Evolutionary conservation across 2,329 filamentous ascomycete genomes (phyloP).

Genomic region (Exserohilum rostratum): DNA sequence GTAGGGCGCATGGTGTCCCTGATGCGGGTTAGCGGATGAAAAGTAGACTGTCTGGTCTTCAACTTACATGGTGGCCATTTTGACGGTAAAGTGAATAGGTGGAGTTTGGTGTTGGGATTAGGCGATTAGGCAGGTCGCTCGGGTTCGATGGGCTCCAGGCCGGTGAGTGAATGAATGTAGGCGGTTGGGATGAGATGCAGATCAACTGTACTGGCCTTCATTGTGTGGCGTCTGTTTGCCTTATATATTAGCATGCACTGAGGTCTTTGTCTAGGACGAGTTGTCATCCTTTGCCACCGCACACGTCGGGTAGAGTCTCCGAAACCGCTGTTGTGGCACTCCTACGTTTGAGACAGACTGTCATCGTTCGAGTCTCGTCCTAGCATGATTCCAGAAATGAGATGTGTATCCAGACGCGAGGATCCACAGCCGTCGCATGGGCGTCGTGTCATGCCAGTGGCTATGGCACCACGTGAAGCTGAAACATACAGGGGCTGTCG

Average conservation of each 20-base stretch:
- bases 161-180: slow-evolving; percentile 11
- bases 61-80: slow-evolving; percentile 41
- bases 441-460: slow-evolving; percentile 13
- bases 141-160: slow-evolving; percentile 18
- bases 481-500: slow-evolving; percentile 22
- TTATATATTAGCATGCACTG: slow-evolving; percentile 31
- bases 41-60: neutral
- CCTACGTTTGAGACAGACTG: slow-evolving; percentile 19
- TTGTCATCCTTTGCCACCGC: neutral
- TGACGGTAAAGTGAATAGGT: slow-evolving; percentile 1
- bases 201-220: slow-evolving; percentile 32
- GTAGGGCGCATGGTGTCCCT: slow-evolving; percentile 40
- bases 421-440: slow-evolving; percentile 7
- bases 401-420: slow-evolving; percentile 3
- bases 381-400: slow-evolving; percentile 5
- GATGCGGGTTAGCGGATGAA: slow-evolving; percentile 5
- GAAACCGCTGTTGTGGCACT: slow-evolving; percentile 35
- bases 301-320: slow-evolving; percentile 1
- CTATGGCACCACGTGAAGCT: slow-evolving; percentile 14
- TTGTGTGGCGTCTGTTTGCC: slow-evolving; percentile 19
- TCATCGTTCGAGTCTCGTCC: slow-evolving; percentile 34
- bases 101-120: slow-evolving; percentile 10
- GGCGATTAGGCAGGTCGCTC: neutral
- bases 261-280: neutral
- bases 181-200: slow-evolving; percentile 26